These are phyloP conservation scores for Lecanicillium sp. DNA, from an alignment of 2,329 filamentous ascomycete genomes.

Conservation along the genomic window DNA sequence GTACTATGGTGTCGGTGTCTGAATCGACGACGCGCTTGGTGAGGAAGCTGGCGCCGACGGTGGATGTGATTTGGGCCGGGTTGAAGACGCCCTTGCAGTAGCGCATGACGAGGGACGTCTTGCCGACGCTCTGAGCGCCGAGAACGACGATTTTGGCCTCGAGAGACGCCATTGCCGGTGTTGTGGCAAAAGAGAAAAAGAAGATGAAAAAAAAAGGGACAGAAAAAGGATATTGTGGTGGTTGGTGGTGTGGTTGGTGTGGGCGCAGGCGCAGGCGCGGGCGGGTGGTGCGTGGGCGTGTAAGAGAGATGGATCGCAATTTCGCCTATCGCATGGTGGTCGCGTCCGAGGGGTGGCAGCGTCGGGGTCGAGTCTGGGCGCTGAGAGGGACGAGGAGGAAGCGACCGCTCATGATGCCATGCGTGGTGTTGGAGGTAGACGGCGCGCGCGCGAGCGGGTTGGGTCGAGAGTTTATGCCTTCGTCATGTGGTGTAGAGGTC, in stretches of 20 bases:
- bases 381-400: background rate
- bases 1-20: slow-evolving; percentile 77
- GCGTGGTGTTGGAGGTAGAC: background rate
- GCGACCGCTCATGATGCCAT: background rate
- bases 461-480: no score
- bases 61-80: slow-evolving; percentile 56
- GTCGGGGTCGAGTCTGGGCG: background rate
- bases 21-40: slow-evolving; percentile 75
- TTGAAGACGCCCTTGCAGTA: slow-evolving; percentile 68
- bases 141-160: slow-evolving; percentile 79
- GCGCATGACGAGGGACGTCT: slow-evolving; percentile 69
- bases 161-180: slow-evolving; percentile 46
- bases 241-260: no score
- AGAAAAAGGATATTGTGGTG: no score
- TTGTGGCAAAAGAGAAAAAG: no score
- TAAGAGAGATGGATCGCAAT: slow-evolving; percentile 1
- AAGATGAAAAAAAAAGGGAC: no score
- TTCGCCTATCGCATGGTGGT: background rate
- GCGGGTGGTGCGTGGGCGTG: background rate
- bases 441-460: no score
- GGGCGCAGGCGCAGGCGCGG: no score
- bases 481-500: no score
- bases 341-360: background rate
- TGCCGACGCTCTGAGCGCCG: slow-evolving; percentile 71
- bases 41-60: slow-evolving; percentile 74